These are phyloP conservation scores for Zymoseptoria pseudotritici DNA, from an alignment of 2,329 filamentous ascomycete species.

Conservation along the genomic window DNA sequence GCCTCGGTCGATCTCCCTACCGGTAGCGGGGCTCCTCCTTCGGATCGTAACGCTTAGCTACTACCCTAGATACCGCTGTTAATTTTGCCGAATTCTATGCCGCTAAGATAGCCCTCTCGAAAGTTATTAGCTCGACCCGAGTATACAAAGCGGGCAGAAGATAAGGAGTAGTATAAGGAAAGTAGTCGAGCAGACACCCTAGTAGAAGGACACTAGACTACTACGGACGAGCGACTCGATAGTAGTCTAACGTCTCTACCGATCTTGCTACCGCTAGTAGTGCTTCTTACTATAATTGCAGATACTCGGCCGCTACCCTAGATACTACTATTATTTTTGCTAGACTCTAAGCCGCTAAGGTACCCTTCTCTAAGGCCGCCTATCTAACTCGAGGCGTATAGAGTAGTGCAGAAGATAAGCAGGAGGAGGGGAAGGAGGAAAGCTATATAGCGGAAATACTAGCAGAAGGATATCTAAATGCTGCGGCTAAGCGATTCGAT, in stretches of 20 bases:
- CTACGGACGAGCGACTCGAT: constrained; percentile 26
- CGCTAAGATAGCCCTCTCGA: too few species aligned
- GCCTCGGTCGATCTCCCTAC: too few species aligned
- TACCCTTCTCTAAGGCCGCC: too few species aligned
- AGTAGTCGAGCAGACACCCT: constrained; percentile 28
- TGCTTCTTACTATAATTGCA: too few species aligned
- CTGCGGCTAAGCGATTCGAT: constrained; percentile 27
- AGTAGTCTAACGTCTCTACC: too few species aligned
- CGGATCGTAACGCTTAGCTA: too few species aligned
- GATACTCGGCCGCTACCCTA: neutral
- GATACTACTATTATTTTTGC: rapidly evolving
- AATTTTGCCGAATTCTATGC: too few species aligned
- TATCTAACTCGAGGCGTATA: too few species aligned
- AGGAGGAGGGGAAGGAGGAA: constrained; percentile 9
- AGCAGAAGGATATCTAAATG: constrained; percentile 37
- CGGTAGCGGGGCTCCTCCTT: too few species aligned
- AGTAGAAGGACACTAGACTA: constrained; percentile 37
- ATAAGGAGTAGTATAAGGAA: constrained; percentile 13
- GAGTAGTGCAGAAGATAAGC: neutral
- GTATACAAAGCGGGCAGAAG: neutral
- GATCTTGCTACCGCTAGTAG: too few species aligned
- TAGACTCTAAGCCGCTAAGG: too few species aligned
- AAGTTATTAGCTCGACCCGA: neutral
- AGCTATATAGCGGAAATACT: constrained; percentile 28
- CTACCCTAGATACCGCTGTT: too few species aligned